Evolutionary conservation across 1,284 basidiomycete species (phyloP).

Genomic region (Anthracocystis setariae): DNA sequence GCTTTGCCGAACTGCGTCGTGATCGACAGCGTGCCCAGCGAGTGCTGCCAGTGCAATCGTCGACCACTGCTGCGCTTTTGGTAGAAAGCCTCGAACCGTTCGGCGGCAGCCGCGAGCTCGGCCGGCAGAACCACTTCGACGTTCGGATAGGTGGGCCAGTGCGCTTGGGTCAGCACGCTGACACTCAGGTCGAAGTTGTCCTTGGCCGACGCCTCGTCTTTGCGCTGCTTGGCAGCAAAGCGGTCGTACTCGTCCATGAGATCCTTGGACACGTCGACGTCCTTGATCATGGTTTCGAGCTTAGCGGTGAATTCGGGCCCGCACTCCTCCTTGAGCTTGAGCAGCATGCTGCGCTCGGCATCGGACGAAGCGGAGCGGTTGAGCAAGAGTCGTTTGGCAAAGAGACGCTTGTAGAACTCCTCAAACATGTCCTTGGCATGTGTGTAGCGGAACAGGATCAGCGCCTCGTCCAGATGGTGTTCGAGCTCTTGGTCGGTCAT

Average conservation of each 20-base stretch:
- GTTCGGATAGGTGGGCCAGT: conserved; percentile 71
- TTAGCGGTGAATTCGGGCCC: conserved; percentile 84
- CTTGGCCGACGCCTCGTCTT: conserved; percentile 21
- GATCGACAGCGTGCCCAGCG: conserved; percentile 59
- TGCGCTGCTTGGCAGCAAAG: conserved; percentile 65
- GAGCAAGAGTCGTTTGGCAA: conserved; percentile 88
- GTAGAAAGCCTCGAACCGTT: conserved; percentile 61
- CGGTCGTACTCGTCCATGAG: conserved; percentile 72
- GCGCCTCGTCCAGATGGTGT: conserved; percentile 77
- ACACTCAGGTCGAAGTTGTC: conserved; percentile 70
- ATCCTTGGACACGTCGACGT: conserved; percentile 79
- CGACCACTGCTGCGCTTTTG: conserved; percentile 60
- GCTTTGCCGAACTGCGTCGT: conserved; percentile 68
- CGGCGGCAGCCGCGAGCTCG: conserved; percentile 37
- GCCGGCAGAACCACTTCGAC: conserved; percentile 48
- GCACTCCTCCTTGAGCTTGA: conserved; percentile 89
- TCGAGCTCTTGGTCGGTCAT: conserved; percentile 79
- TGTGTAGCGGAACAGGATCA: conserved; percentile 86
- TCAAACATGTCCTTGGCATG: conserved; percentile 71
- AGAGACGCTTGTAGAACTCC: conserved; percentile 88
- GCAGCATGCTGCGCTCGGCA: conserved; percentile 87
- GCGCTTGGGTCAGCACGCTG: conserved; percentile 72
- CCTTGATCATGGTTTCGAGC: conserved; percentile 90
- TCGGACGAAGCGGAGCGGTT: conserved; percentile 89
- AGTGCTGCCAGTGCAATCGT: conserved; percentile 64